Percentiles rank a stretch among this genome's conserved stretches.
Conservation (phyloP, 192 early-diverging fungal species). For the Backusella psychrophila region DNA sequence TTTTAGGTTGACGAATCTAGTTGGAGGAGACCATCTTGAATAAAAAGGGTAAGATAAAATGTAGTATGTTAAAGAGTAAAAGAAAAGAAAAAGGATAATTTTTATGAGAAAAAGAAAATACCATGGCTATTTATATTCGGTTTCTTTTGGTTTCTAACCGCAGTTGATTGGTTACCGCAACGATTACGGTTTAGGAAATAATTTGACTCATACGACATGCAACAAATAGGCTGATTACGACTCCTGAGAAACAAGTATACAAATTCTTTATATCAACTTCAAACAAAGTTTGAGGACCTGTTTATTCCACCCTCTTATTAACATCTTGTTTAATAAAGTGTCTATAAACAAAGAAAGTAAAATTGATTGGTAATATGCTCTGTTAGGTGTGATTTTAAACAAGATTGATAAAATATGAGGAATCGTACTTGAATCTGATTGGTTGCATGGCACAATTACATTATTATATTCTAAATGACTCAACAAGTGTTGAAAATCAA, state of each 20-base stretch:
- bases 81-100: background rate
- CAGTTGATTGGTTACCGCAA: background rate
- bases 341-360: background rate
- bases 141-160: background rate
- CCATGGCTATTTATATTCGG: slow-evolving; percentile 1
- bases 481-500: slow-evolving; percentile 8
- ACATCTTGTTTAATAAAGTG: background rate
- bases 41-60: background rate
- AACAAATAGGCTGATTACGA: background rate
- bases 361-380: background rate
- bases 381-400: background rate
- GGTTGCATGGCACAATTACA: background rate
- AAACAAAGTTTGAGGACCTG: background rate
- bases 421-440: background rate
- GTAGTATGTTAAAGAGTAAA: background rate
- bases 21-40: slow-evolving; percentile 3
- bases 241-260: background rate
- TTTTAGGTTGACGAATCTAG: background rate
- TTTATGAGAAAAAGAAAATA: background rate
- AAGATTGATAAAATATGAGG: slow-evolving; percentile 9
- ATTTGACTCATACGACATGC: background rate
- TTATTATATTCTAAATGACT: background rate
- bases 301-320: background rate
- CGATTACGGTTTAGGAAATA: slow-evolving; percentile 1
- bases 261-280: background rate